Evolutionary conservation across 805 yeast genomes (phyloP).

Genomic region (Saccharomycopsis babjevae): DNA sequence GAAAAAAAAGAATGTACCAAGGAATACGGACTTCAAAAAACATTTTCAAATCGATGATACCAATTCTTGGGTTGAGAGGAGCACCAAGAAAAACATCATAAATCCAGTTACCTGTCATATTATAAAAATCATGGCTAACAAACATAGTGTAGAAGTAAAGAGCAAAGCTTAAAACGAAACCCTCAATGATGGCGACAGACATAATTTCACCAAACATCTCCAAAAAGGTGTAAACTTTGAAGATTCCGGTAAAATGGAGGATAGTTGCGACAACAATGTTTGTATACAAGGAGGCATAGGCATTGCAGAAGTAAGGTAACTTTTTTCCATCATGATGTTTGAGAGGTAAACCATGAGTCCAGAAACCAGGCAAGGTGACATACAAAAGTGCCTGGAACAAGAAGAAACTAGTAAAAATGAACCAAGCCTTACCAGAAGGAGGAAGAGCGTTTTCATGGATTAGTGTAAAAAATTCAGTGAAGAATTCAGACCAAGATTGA

Average conservation of each 20-base stretch:
- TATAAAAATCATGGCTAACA: slow-evolving; percentile 67
- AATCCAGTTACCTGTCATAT: slow-evolving; percentile 83
- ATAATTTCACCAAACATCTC: slow-evolving; percentile 85
- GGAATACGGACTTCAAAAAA: slow-evolving; percentile 96
- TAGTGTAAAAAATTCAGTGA: slow-evolving; percentile 33
- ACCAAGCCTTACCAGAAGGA: slow-evolving; percentile 58
- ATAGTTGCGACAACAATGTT: slow-evolving; percentile 46
- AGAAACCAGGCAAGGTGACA: slow-evolving; percentile 80
- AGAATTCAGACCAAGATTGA: slow-evolving; percentile 44
- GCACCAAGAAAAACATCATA: slow-evolving; percentile 97
- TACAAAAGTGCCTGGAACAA: slow-evolving; percentile 62
- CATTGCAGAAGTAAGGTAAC: slow-evolving; percentile 89
- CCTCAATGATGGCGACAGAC: slow-evolving; percentile 81
- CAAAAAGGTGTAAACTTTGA: slow-evolving; percentile 63
- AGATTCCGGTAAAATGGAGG: slow-evolving; percentile 65
- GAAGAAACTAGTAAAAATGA: slow-evolving; percentile 61
- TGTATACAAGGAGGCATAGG: slow-evolving; percentile 73
- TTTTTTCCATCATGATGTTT: slow-evolving; percentile 70
- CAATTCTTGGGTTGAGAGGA: slow-evolving; percentile 91
- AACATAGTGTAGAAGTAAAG: slow-evolving; percentile 60
- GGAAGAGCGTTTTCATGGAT: slow-evolving; percentile 40
- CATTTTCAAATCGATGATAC: slow-evolving; percentile 89
- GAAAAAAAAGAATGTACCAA: slow-evolving; percentile 82
- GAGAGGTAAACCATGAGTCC: slow-evolving; percentile 93
- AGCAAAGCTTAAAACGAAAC: slow-evolving; percentile 55